Evolutionary conservation across 1,139 yeast species (phyloP).

Genomic region (Hansenula lynferdii): DNA sequence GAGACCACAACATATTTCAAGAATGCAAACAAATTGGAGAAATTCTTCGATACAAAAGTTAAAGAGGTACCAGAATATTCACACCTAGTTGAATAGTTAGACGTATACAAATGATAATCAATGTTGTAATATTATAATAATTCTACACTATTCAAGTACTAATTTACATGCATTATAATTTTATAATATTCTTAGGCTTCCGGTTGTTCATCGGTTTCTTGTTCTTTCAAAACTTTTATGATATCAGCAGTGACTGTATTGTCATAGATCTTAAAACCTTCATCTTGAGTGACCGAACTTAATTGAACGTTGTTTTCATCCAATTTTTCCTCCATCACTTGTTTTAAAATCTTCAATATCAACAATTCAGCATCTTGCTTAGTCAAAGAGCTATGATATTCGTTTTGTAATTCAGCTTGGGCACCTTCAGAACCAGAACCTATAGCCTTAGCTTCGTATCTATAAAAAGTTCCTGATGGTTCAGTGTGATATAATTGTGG

Average conservation of each 20-base stretch:
- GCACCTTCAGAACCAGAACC: slow-evolving; percentile 99
- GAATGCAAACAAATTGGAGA: slow-evolving; percentile 89
- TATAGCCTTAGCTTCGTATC: slow-evolving; percentile 97
- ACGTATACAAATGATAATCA: background rate
- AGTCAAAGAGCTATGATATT: slow-evolving; percentile 93
- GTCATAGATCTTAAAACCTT: slow-evolving; percentile 81
- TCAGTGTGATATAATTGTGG: slow-evolving; percentile 99
- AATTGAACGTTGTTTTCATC: slow-evolving; percentile 95
- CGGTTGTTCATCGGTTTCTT: slow-evolving; percentile 46
- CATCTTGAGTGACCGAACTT: slow-evolving; percentile 83
- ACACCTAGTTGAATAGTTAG: slow-evolving; percentile 28
- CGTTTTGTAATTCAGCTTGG: slow-evolving; percentile 94
- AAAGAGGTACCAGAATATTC: slow-evolving; percentile 56
- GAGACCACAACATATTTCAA: slow-evolving; percentile 87
- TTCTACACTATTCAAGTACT: background rate
- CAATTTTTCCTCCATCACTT: slow-evolving; percentile 98
- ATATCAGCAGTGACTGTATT: slow-evolving; percentile 83
- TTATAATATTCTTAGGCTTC: slow-evolving; percentile 4
- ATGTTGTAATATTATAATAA: too few relatives aligned
- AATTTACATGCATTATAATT: slow-evolving; percentile 1
- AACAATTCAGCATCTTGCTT: slow-evolving; percentile 89
- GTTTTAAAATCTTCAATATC: slow-evolving; percentile 86
- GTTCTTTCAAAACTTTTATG: slow-evolving; percentile 70
- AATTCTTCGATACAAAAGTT: slow-evolving; percentile 74
- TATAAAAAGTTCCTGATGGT: slow-evolving; percentile 96